A percentile compares a stretch with the other conserved stretches of the same genome.
Evolutionary conservation across 140 eudicot genomes (phyloP).

Genomic region (Flaveria floridana): DNA sequence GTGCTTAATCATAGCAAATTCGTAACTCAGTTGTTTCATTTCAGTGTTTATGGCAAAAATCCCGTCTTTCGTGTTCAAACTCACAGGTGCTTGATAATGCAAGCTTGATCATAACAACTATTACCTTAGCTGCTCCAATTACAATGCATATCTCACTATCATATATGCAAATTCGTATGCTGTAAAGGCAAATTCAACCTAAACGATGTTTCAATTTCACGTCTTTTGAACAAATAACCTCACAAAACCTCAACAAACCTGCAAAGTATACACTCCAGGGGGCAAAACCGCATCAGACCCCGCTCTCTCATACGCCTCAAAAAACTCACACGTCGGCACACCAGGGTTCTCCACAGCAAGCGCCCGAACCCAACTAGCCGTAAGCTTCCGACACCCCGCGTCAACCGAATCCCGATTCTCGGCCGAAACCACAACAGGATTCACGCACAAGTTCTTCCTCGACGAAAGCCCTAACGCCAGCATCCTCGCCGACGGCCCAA

Average conservation of each 20-base stretch:
- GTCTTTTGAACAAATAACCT: not conserved
- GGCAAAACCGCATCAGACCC: constrained; percentile 70
- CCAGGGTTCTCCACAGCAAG: constrained; percentile 51
- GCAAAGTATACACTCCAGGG: constrained; percentile 85
- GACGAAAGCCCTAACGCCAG: constrained; percentile 90
- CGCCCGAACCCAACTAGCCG: constrained; percentile 89
- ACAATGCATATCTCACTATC: no score
- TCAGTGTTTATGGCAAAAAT: not conserved
- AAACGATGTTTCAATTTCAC: constrained; percentile 5
- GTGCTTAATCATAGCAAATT: constrained; percentile 6
- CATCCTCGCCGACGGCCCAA: constrained; percentile 63
- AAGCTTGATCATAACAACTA: not conserved
- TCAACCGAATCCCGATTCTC: constrained; percentile 95
- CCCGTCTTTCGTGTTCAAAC: not conserved
- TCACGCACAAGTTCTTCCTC: constrained; percentile 84
- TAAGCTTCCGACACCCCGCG: constrained; percentile 85
- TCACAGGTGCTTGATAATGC: not conserved
- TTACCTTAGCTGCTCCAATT: not conserved
- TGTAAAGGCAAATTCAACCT: not conserved
- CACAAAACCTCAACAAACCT: constrained; percentile 36
- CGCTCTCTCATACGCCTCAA: constrained; percentile 60
- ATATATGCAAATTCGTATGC: not conserved
- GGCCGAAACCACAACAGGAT: constrained; percentile 67
- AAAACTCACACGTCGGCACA: constrained; percentile 59
- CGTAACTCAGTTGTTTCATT: not conserved